Evolutionary conservation across 2,329 filamentous ascomycete species (phyloP).

Genomic region (Fusarium albosuccineum): DNA sequence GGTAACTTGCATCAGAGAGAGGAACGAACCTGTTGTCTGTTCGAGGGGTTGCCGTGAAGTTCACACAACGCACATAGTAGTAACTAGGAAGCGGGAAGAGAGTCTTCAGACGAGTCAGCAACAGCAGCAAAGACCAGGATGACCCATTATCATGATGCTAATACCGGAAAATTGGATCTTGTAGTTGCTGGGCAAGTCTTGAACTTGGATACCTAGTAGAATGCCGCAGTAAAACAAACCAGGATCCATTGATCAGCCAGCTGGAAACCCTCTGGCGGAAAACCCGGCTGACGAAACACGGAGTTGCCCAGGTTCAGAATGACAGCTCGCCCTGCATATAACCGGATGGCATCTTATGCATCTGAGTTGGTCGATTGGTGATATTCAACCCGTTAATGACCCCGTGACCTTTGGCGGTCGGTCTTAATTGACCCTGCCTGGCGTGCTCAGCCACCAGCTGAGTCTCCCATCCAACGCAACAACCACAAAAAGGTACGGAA

Average conservation of each 20-base stretch:
- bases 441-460: conserved; percentile 17
- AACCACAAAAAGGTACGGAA: conserved; percentile 1
- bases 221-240: no score
- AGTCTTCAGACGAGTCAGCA: no score
- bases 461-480: conserved; percentile 2
- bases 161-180: neutral
- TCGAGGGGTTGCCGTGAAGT: no score
- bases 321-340: conserved; percentile 40
- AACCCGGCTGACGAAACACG: conserved; percentile 19
- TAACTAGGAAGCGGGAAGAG: no score
- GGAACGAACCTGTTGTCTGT: neutral
- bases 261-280: neutral
- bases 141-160: neutral
- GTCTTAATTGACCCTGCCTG: conserved; percentile 22
- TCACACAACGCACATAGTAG: no score
- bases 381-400: conserved; percentile 21
- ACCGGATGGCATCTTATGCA: conserved; percentile 13
- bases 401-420: conserved; percentile 31
- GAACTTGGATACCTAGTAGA: no score
- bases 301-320: conserved; percentile 18
- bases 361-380: conserved; percentile 36
- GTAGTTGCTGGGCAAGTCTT: neutral
- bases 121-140: neutral
- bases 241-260: neutral
- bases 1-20: neutral